These are phyloP conservation scores for Brassica carinata DNA, from an alignment of 345 rosid species.

Conservation along the genomic window DNA sequence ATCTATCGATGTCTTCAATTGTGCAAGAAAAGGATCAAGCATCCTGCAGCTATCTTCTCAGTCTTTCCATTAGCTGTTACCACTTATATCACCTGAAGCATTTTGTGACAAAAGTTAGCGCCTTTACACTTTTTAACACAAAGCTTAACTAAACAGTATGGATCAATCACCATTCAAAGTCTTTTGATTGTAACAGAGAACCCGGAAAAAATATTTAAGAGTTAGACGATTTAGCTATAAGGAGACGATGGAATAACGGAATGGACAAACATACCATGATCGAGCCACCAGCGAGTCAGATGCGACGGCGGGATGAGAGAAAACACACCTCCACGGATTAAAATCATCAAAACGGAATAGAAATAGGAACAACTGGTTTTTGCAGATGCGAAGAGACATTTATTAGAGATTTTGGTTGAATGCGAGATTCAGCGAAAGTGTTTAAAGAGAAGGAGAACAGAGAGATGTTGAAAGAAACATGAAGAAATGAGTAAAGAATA, in stretches of 20 bases:
- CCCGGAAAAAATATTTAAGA: not conserved
- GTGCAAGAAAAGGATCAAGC: conserved; percentile 84
- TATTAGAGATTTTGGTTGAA: not conserved
- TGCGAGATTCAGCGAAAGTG: not conserved
- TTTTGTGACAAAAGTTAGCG: not conserved
- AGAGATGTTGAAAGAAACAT: too few species aligned
- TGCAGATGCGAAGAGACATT: not conserved
- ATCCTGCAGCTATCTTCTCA: conserved; percentile 84
- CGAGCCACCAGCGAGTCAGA: not conserved
- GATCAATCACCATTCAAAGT: not conserved
- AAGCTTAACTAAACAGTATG: not conserved
- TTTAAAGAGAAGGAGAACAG: not conserved
- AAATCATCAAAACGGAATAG: not conserved
- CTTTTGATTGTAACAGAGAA: not conserved
- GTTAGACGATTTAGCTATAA: not conserved
- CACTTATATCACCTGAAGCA: conserved; percentile 74
- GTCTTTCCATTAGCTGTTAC: conserved; percentile 75
- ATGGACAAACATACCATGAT: not conserved
- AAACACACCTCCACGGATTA: not conserved
- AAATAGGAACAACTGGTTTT: not conserved
- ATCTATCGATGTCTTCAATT: conserved; percentile 77
- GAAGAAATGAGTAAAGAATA: not conserved
- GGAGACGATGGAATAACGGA: not conserved
- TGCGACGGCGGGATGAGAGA: not conserved
- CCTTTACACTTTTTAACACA: not conserved